A percentile compares a stretch with the other conserved stretches of the same genome.
These are phyloP conservation scores for Fusarium heterosporum DNA, from an alignment of 2,329 filamentous ascomycete genomes.

Conservation along the genomic window DNA sequence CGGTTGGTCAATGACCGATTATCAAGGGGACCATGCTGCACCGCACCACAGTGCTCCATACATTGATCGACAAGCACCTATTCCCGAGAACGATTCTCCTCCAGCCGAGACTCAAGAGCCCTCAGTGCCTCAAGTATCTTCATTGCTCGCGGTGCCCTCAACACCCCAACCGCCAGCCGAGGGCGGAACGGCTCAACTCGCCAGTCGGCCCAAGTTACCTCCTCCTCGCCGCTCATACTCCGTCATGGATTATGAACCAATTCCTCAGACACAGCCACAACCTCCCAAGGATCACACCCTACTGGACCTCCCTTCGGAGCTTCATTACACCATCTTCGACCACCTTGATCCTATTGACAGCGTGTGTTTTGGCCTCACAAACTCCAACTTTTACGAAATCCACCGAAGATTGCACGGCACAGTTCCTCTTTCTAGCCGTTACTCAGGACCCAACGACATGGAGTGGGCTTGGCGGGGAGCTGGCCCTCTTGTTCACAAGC, in stretches of 20 bases:
- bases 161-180: conserved; percentile 29
- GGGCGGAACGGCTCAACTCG: conserved; percentile 43
- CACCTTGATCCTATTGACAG: conserved; percentile 74
- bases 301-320: conserved; percentile 66
- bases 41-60: conserved; percentile 41
- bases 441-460: conserved; percentile 70
- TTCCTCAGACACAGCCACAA: conserved; percentile 58
- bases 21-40: conserved; percentile 50
- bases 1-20: conserved; percentile 62
- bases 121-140: conserved; percentile 15
- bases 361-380: conserved; percentile 70
- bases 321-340: conserved; percentile 71
- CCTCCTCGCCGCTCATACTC: conserved; percentile 68
- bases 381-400: conserved; percentile 68
- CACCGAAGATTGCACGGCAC: conserved; percentile 67
- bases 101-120: conserved; percentile 22
- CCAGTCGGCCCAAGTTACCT: conserved; percentile 54
- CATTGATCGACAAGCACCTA: conserved; percentile 47
- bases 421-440: conserved; percentile 68
- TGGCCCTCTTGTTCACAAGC: conserved; percentile 55
- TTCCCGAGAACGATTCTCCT: conserved; percentile 52
- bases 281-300: conserved; percentile 61
- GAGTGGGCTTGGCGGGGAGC: conserved; percentile 73
- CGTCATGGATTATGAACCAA: conserved; percentile 69
- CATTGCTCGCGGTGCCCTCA: conserved; percentile 3